Conservation (phyloP, 73 alveolate genomes). For the Paramecium primaurelia region DNA sequence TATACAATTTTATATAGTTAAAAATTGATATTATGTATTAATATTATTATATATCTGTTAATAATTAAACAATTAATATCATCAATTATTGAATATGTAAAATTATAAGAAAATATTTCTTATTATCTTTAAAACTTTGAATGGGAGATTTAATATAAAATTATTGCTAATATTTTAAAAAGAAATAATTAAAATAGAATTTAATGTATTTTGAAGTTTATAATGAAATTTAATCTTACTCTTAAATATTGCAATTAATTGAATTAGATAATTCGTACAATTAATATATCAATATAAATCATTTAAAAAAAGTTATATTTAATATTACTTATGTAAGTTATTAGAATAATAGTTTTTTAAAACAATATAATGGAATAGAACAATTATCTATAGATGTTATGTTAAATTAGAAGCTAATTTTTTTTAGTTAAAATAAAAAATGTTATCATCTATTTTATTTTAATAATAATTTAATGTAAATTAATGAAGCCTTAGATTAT, state of each 20-base stretch:
- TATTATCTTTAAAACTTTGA: too few species aligned
- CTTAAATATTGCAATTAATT: background rate
- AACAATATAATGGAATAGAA: too few species aligned
- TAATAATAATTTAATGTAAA: too few species aligned
- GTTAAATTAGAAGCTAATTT: too few species aligned
- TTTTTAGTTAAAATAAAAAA: too few species aligned
- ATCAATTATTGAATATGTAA: background rate
- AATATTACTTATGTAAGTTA: background rate
- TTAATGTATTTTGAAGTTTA: background rate
- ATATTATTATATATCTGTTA: background rate
- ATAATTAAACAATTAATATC: background rate
- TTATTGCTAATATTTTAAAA: background rate
- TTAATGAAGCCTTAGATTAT: background rate
- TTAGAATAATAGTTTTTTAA: background rate
- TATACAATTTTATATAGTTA: background rate
- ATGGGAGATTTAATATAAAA: background rate
- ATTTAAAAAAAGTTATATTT: background rate
- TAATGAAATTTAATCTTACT: background rate
- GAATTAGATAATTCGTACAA: too few species aligned
- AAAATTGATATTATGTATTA: background rate
- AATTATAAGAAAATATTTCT: background rate
- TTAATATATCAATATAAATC: background rate
- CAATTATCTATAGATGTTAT: too few species aligned
- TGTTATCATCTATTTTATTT: background rate
- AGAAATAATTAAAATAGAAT: background rate